Conservation (phyloP, 441 rosid species). For the Erodium moschatum region DNA sequence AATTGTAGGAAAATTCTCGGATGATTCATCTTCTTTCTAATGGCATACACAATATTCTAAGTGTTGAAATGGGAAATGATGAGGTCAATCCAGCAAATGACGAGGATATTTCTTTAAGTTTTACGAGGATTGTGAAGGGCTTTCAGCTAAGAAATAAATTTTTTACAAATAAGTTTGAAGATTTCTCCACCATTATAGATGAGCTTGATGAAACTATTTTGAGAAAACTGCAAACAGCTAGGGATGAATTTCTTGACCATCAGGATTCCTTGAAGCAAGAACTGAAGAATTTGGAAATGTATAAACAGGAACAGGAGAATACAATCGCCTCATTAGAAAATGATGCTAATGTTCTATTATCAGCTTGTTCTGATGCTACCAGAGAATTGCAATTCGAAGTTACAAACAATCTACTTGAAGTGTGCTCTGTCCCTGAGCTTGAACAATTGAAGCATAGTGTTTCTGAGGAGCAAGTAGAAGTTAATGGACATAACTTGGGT, state of each 20-base stretch:
- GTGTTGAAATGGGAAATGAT: constrained; percentile 32
- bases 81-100: constrained; percentile 28
- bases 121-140: constrained; percentile 44
- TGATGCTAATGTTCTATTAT: constrained; percentile 39
- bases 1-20: constrained; percentile 42
- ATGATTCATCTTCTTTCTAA: constrained; percentile 30
- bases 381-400: constrained; percentile 48
- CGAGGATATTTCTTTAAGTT: constrained; percentile 36
- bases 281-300: constrained; percentile 36
- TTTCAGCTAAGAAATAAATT: constrained; percentile 41
- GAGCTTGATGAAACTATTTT: constrained; percentile 35
- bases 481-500: constrained; percentile 21
- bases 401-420: constrained; percentile 38
- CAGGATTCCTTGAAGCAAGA: constrained; percentile 52
- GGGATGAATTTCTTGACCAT: constrained; percentile 37
- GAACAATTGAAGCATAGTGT: constrained; percentile 28
- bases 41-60: constrained; percentile 30
- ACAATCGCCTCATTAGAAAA: constrained; percentile 38
- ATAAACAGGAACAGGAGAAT: constrained; percentile 44
- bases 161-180: constrained; percentile 38
- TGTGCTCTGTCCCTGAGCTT: constrained; percentile 37
- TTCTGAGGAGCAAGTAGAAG: constrained; percentile 28
- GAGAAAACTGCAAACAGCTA: constrained; percentile 39
- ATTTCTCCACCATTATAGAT: constrained; percentile 41
- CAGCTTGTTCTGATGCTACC: constrained; percentile 54